Evolutionary conservation across 768 basidiomycete genomes (phyloP), one percentile per base, ranked within the genome.

Genomic region (Candolleomyces eurysporus): DNA sequence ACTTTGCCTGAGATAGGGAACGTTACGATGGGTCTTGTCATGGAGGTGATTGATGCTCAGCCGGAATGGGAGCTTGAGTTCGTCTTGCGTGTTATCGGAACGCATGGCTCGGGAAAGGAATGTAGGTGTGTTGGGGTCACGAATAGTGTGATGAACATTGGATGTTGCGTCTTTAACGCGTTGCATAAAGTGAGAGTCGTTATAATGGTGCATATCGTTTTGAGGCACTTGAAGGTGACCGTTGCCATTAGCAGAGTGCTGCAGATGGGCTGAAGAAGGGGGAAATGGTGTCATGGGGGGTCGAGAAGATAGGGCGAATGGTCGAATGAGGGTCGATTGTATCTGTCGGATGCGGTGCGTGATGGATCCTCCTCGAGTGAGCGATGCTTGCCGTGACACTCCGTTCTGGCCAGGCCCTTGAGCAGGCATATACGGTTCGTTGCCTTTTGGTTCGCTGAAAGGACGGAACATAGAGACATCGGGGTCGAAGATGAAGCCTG

Each of bases 1-100:
- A 59, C 91, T 91, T 68, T 98, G 94, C 9, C 96, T 83, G 1
- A 98, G 80, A 71, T 94, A 98, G 0, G 96, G 95, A 2, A 95
- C 79, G 64, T 90, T 88, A 39, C 86, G 78, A 30, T 76, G 75
- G n/a, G 85, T 82, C 64, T 85, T 84, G 58, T 82, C 78, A 62
- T 80, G 83, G 0, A 82, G 75, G 63, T 83, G 75, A 16, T 75
- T 74, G n/a, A 91, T 73, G 67, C 83, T 85, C 46, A 89, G 72
- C 26, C 82, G 79, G 67, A 89, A 90, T 0, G 89, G 88, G 10
- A 89, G 79, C 3, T 84, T 72, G n/a, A 83, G 73, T 9, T 75
- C 68, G 54, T 83, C 81, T 22, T 56, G 45, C 19, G 36, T 61
- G 0, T 68, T 62, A 42, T 79, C 80, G 1, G 78, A 78, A 21